These are phyloP conservation scores for cucumber (Cucumis sativus) DNA, from an alignment of 306 rosid species.

Conservation along the genomic window DNA sequence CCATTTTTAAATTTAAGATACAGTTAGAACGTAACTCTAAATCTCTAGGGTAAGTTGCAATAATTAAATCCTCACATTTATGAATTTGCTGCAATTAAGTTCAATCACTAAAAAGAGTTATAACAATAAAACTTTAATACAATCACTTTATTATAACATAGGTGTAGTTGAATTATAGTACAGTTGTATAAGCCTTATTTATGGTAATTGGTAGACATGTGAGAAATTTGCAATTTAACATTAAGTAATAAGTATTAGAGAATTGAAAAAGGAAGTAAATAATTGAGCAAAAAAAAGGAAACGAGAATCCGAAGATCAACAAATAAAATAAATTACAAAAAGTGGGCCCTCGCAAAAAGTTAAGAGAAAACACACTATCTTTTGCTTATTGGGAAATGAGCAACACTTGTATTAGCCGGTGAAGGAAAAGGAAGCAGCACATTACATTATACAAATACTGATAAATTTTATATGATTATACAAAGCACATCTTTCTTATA, in stretches of 20 bases:
- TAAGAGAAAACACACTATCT: not conserved
- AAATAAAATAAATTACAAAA: not conserved
- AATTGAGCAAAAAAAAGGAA: not conserved
- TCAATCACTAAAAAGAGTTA: not conserved
- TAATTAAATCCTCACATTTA: not conserved
- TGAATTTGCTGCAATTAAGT: not conserved
- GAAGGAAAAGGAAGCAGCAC: not conserved
- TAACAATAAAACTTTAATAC: not conserved
- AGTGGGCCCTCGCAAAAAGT: not conserved
- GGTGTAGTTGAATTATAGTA: not conserved
- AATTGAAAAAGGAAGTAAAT: not conserved
- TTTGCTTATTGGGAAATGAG: not conserved
- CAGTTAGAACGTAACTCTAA: too few species aligned
- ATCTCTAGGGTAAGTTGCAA: too few species aligned
- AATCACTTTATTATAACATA: not conserved
- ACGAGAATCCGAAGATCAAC: not conserved
- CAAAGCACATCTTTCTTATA: not conserved
- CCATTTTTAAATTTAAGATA: too few species aligned
- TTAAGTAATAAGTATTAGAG: not conserved
- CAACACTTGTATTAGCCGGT: not conserved
- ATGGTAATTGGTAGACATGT: not conserved
- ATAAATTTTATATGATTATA: not conserved
- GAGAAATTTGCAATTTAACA: not conserved
- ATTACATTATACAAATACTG: not conserved
- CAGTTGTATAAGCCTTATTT: not conserved